Percentiles rank a stretch among this genome's conserved stretches.
Conservation (phyloP, 2,329 filamentous ascomycete species). For the Sporothrix protearum region DNA sequence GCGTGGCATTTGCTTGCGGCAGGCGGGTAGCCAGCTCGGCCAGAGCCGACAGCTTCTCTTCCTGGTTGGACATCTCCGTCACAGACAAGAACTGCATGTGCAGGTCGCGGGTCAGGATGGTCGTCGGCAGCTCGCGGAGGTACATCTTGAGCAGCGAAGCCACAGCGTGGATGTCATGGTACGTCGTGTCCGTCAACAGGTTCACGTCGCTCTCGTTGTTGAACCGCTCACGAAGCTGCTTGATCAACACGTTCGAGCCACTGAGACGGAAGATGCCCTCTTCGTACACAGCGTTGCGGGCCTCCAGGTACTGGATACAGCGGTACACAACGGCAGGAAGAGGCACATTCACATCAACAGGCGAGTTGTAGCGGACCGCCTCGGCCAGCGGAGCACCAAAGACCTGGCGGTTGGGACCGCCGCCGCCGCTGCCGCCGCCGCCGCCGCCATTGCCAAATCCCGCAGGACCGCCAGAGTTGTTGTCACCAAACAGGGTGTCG, state of each 20-base stretch:
- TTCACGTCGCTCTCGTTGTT: conserved; percentile 91
- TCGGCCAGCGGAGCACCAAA: conserved; percentile 85
- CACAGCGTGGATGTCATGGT: conserved; percentile 93
- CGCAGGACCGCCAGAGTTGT: conserved; percentile 39
- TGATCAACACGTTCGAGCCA: conserved; percentile 94
- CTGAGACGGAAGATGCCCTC: conserved; percentile 96
- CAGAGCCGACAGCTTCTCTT: conserved; percentile 73
- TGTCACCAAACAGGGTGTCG: conserved; percentile 53
- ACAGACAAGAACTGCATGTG: conserved; percentile 84
- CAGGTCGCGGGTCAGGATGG: conserved; percentile 84
- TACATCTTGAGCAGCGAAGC: conserved; percentile 93
- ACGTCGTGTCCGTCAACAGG: conserved; percentile 74
- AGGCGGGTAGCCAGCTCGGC: conserved; percentile 75
- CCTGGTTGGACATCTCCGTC: conserved; percentile 70
- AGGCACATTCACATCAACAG: conserved; percentile 66
- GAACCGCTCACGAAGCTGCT: conserved; percentile 84
- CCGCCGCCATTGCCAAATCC: conserved; percentile 33
- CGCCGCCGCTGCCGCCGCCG: conserved; percentile 37
- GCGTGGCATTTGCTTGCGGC: conserved; percentile 72
- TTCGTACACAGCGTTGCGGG: conserved; percentile 75
- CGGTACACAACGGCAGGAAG: conserved; percentile 92
- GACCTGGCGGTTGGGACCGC: conserved; percentile 61
- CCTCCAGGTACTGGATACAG: conserved; percentile 87
- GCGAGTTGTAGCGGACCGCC: conserved; percentile 76
- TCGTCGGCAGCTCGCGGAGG: conserved; percentile 83